Base-by-base conservation (phyloP, 164 flowering plant species). In the Euptelea pleiosperma region DNA sequence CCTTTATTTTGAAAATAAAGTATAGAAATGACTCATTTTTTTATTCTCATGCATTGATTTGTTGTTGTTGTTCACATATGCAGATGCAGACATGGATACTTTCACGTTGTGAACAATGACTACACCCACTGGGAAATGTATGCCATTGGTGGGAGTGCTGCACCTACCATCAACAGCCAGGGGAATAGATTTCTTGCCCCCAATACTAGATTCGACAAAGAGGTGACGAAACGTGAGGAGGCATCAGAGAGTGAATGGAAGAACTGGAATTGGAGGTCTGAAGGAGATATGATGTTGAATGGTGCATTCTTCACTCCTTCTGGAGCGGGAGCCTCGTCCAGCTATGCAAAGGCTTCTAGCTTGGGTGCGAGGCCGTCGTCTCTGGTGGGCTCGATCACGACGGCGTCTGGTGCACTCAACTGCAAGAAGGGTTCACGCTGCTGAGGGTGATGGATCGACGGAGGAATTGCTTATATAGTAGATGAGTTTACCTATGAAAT, bases 81-180 rank as follows among this genome's bases (percentile, higher is more conserved):
- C 76, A 86, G 92, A 57, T 85, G 96, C 51, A 77, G 96, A 45
- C 84, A 72, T 67, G 96, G 96, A 2, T 82, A 80, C 43, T 83
- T 88, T 39, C 91, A 88, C 68, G 86, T 87, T 70, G 95, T 87
- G 67, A 87, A 87, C 71, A 87, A 87, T 66, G 89, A 86, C 81
- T 86, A 86, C 57, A 77, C 88, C 0, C 87, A 84, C 43, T 86
- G 94, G 94, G 73, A 76, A 52, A 85, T 83, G 90, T 88, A 88
- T 62, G 96, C 96, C 2, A 84, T 88, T 60, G 96, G 96, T 49
- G 96, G 96, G 10, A 88, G 96, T 72, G 88, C 85, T 4, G n/a
- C 53, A 2, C 96, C 93, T 1, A 89, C 96, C 3, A 83, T 89
- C 48, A 81, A 81, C 67, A 84, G 96, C 62, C 89, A 89, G 60